Conservation (phyloP, 169 alveolate species). For the Prorocentrum cordatum region DNA sequence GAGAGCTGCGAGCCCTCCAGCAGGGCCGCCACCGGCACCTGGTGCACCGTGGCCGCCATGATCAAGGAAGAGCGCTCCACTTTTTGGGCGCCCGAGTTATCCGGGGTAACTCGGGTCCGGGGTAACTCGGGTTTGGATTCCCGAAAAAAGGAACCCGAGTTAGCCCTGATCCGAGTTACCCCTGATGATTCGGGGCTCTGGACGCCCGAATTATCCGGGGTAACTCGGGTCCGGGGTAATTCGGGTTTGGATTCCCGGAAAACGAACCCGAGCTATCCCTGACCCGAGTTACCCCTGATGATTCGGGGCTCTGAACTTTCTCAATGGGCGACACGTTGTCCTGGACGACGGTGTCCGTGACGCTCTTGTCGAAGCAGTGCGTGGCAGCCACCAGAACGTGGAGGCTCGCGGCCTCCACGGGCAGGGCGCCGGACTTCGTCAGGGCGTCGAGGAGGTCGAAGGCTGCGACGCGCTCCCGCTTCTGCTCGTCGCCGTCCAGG, state of each 20-base stretch:
- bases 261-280: no score
- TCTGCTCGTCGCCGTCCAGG: not conserved
- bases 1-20: not conserved
- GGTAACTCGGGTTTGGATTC: no score
- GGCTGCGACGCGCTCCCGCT: slow-evolving; percentile 18
- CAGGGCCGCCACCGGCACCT: slow-evolving; percentile 2
- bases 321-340: slow-evolving; percentile 45
- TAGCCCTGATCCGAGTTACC: no score
- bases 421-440: slow-evolving; percentile 63
- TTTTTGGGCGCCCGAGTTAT: no score
- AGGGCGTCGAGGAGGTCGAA: slow-evolving; percentile 52
- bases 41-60: slow-evolving; percentile 51
- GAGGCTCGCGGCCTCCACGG: slow-evolving; percentile 5
- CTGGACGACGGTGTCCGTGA: slow-evolving; percentile 25
- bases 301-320: no score
- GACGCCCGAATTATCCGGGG: no score
- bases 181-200: no score
- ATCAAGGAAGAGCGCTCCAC: slow-evolving; percentile 22
- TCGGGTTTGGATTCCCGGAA: no score
- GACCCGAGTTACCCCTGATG: no score
- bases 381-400: slow-evolving; percentile 55
- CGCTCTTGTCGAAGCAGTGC: slow-evolving; percentile 66
- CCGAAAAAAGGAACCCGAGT: no score
- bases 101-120: no score
- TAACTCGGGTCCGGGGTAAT: no score